Base-by-base conservation (phyloP, 257 asterid species). In the Lycium barbarum region DNA sequence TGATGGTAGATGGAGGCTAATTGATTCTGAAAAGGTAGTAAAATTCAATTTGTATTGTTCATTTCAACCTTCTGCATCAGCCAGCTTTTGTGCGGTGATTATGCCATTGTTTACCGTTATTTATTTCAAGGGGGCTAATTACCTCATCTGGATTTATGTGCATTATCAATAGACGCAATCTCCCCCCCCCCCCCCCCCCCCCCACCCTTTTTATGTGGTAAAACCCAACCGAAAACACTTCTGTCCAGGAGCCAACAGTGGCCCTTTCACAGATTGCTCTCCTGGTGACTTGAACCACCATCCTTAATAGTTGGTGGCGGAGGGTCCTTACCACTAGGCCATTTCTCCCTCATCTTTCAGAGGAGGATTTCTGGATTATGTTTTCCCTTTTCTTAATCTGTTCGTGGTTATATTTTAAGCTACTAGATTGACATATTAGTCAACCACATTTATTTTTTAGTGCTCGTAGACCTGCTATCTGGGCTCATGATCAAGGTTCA, bases 11-110 rank as follows among this genome's bases (percentile, higher is more conserved):
- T 96, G 98, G 99, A 93, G 93, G 87, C 86, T 94, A 85, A 92
- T 96, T 85, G 98, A 96, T 88, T 89, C 96, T 49, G 96, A 88
- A 87, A 90, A 91, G 99, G 98, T 95, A 87, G 83, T 54, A 83
- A 53, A 80, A 13, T 70, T 80, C 13, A 15, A 12, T 7, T 81
- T 80, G 70, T 76, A 76, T 26, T 22, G 36, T 63, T 22, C 40
- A 63, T 22, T 59, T 22, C 12, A 73, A 76, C 63, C 47, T 76
- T 76, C 22, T 76, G 82, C 22, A 76, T 76, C 63, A 51, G 47
- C 20, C 4, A 7, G 63, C 22, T 51, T 74, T 76, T 76, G 81
- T 76, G 43, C 1, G n/a, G 58, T 8, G 3, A 9, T 18, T 43
- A 9, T 71, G 54, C 79, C 62, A 11, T 49, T 22, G 9, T 20